Percentiles rank a stretch among this genome's conserved stretches.
Evolutionary conservation across 768 basidiomycete species (phyloP).

Genomic region (Phylloporus arenicola): DNA sequence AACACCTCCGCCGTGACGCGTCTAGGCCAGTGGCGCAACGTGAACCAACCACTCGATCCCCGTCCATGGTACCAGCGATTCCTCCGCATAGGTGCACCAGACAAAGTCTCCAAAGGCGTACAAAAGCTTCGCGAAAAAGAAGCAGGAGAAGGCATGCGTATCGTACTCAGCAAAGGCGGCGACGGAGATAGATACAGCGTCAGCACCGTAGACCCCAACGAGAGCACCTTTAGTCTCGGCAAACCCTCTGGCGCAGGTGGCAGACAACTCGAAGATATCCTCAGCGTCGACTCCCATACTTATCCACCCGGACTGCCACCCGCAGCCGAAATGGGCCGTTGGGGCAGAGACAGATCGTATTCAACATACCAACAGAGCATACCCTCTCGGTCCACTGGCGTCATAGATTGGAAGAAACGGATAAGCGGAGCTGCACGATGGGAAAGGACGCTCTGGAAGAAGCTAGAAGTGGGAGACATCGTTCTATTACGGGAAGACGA

Average conservation of each 20-base stretch:
- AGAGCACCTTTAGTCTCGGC: slow-evolving; percentile 39
- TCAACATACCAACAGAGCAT: slow-evolving; percentile 51
- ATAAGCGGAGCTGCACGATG: slow-evolving; percentile 70
- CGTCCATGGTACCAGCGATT: slow-evolving; percentile 71
- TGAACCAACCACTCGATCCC: slow-evolving; percentile 78
- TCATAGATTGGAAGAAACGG: slow-evolving; percentile 75
- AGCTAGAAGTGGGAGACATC: slow-evolving; percentile 95
- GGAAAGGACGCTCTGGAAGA: slow-evolving; percentile 98
- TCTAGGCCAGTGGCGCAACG: slow-evolving; percentile 83
- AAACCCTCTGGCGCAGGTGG: slow-evolving; percentile 40
- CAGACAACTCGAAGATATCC: slow-evolving; percentile 60
- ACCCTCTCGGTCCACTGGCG: slow-evolving; percentile 56
- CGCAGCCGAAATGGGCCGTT: slow-evolving; percentile 30
- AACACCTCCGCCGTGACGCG: slow-evolving; percentile 93
- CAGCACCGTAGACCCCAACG: slow-evolving; percentile 41
- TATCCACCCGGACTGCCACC: slow-evolving; percentile 49
- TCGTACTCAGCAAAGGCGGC: slow-evolving; percentile 48
- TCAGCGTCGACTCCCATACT: slow-evolving; percentile 58
- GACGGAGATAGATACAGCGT: slow-evolving; percentile 35
- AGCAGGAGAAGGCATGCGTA: slow-evolving; percentile 58
- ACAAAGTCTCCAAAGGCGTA: slow-evolving; percentile 79
- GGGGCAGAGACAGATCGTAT: slow-evolving; percentile 37
- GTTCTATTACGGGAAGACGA: slow-evolving; percentile 90
- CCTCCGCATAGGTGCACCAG: slow-evolving; percentile 66
- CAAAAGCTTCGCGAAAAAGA: slow-evolving; percentile 79